Conservation (phyloP, 139 green algal genomes). For the Ettlia oleoabundans region DNA sequence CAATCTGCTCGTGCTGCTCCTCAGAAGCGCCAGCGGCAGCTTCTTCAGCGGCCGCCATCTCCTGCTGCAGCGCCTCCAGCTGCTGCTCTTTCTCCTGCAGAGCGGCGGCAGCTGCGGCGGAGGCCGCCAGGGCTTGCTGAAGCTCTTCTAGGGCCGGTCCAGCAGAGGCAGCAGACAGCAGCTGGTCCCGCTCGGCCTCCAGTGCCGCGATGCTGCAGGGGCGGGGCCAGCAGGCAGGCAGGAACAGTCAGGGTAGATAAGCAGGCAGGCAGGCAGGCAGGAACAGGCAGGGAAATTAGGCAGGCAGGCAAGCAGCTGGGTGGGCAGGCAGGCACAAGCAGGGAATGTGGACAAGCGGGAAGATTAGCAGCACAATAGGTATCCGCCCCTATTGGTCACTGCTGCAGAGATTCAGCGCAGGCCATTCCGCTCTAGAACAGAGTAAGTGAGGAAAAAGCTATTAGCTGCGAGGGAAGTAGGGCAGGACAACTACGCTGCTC, state of each 20-base stretch:
- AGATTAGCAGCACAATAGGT: too few relatives aligned
- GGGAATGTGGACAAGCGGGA: too few relatives aligned
- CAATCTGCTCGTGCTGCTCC: not conserved
- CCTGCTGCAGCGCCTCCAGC: not conserved
- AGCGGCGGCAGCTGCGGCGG: not conserved
- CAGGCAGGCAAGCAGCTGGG: too few relatives aligned
- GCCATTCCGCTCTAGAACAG: too few relatives aligned
- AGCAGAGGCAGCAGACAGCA: not conserved
- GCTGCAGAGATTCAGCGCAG: too few relatives aligned
- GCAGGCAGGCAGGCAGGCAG: not conserved
- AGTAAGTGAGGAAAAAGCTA: too few relatives aligned
- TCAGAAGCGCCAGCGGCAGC: constrained; percentile 6
- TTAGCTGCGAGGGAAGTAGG: too few relatives aligned
- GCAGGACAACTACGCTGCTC: not conserved
- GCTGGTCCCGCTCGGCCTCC: constrained; percentile 10
- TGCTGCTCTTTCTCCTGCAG: not conserved
- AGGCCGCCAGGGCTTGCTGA: not conserved
- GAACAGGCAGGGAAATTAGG: too few relatives aligned
- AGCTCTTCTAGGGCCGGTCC: not conserved
- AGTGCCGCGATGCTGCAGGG: constrained; percentile 25
- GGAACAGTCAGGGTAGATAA: too few relatives aligned
- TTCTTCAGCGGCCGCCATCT: not conserved
- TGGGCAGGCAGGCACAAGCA: not conserved
- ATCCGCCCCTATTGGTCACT: too few relatives aligned
- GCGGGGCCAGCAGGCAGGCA: not conserved